phyloP scores from a whole-genome alignment of 768 basidiomycete species.

The Lepiota venenata region DNA sequence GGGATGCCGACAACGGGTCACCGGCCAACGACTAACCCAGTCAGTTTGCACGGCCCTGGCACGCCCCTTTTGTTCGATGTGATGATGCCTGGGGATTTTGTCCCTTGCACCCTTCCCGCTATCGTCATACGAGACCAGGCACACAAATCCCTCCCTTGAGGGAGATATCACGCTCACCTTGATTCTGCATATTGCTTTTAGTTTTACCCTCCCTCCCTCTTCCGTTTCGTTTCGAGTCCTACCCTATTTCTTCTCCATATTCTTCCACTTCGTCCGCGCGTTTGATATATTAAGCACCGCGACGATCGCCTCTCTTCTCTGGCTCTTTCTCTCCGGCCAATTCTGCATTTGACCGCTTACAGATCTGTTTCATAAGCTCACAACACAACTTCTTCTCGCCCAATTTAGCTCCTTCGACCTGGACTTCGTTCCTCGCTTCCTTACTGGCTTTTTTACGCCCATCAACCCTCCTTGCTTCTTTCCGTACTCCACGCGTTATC shows the following conservation, averaged over 20 bases:
- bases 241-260: neutral
- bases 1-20: constrained; percentile 5
- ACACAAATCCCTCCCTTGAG: neutral
- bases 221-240: neutral
- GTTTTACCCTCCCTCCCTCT: neutral
- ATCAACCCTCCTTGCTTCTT: constrained; percentile 6
- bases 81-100: neutral
- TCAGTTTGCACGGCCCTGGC: neutral
- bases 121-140: constrained; percentile 3
- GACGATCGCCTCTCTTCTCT: neutral
- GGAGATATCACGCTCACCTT: neutral
- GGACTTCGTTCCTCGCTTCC: neutral
- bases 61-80: neutral
- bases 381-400: constrained; percentile 9
- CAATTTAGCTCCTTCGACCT: constrained; percentile 16
- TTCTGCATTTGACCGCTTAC: neutral
- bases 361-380: constrained; percentile 12
- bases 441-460: constrained; percentile 6
- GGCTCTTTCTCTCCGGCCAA: neutral
- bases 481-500: constrained; percentile 7
- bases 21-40: neutral
- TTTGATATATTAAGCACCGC: neutral
- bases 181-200: neutral
- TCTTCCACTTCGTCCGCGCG: neutral
- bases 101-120: constrained; percentile 2